Base-by-base conservation (phyloP, 257 asterid species). In the Ajuga chamaepitys region DNA sequence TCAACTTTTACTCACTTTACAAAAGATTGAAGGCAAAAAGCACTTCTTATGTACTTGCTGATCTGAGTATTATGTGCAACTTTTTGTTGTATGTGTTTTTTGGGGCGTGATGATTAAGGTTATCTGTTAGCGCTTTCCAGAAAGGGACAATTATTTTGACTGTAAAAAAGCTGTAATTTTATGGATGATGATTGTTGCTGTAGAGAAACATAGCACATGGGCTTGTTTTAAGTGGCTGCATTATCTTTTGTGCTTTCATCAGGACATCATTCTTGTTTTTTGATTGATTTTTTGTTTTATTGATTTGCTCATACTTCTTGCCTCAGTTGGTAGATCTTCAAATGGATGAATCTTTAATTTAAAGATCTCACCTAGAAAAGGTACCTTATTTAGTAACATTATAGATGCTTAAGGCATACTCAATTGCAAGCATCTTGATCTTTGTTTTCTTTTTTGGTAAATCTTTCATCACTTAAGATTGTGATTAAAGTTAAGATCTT, bases 191-290 rank as follows among this genome's bases (percentile, higher is more conserved):
- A n/a, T n/a, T 70, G 57, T 14, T 74, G 40, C 64, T 25, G 42
- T 71, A 46, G 68, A 54, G 70, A 76, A 78, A 75, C 82, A 67
- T 42, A 61, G 77, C 85, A 82, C 90, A 81, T 87, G 83, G 75
- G 62, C 35, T 63, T 68, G 75, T 66, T 79, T 37, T 21, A 18
- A 56, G 67, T 60, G 56, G 59, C 57, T 68, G 74, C 72, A 63
- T 44, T 58, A 68, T 73, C 72, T 53, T 67, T 70, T 77, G 79
- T 73, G 83, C 72, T 76, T 67, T 71, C 58, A 62, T 66, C 54
- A 22, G 26, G 58, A 56, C 62, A 63, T 61, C 60, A 56, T 17
- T 46, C 62, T 52, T 60, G 70, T 35, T 71, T 75, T 75, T 76
- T 73, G 64, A 72, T 70, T 59, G 62, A 64, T 77, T 66, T 46